A percentile compares a stretch with the other conserved stretches of the same genome.
Evolutionary conservation across 345 rosid genomes (phyloP).

Genomic region (Combretum micranthum): DNA sequence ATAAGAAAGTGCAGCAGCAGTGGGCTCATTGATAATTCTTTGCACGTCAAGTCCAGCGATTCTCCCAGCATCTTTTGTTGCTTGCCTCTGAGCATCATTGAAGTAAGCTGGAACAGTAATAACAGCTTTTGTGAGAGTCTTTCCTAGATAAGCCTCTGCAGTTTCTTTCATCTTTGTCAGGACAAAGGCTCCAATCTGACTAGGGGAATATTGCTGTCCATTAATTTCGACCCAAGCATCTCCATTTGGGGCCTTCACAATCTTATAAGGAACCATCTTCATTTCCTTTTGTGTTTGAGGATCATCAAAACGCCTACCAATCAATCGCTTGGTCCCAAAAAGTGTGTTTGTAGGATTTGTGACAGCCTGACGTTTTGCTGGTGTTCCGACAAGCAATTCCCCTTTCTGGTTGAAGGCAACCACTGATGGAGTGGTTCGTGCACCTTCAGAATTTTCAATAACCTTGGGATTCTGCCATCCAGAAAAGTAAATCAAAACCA

Average conservation of each 20-base stretch:
- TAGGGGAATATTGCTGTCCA: slow-evolving; percentile 83
- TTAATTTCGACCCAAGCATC: slow-evolving; percentile 93
- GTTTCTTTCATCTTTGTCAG: slow-evolving; percentile 90
- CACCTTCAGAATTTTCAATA: slow-evolving; percentile 86
- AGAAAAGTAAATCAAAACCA: background rate
- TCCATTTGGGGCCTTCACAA: slow-evolving; percentile 82
- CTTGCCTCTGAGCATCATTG: slow-evolving; percentile 95
- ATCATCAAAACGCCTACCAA: slow-evolving; percentile 74
- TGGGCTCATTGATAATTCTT: slow-evolving; percentile 88
- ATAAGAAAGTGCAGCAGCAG: slow-evolving; percentile 94
- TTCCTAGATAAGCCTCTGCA: slow-evolving; percentile 79
- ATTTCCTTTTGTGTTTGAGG: slow-evolving; percentile 78
- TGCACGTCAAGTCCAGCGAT: slow-evolving; percentile 87
- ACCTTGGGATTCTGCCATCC: slow-evolving; percentile 61
- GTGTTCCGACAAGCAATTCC: slow-evolving; percentile 78
- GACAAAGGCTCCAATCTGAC: slow-evolving; percentile 78
- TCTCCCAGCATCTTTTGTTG: slow-evolving; percentile 93
- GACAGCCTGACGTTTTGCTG: slow-evolving; percentile 93
- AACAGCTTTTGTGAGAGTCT: slow-evolving; percentile 63
- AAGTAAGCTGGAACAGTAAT: slow-evolving; percentile 91
- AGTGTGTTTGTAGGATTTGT: slow-evolving; percentile 79
- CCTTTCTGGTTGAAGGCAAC: slow-evolving; percentile 75
- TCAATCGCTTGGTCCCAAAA: slow-evolving; percentile 73
- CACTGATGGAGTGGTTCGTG: slow-evolving; percentile 91
- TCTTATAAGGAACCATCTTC: slow-evolving; percentile 86